Evolutionary conservation across 2,329 filamentous ascomycete genomes (phyloP).

Genomic region (Fusarium sp.): DNA sequence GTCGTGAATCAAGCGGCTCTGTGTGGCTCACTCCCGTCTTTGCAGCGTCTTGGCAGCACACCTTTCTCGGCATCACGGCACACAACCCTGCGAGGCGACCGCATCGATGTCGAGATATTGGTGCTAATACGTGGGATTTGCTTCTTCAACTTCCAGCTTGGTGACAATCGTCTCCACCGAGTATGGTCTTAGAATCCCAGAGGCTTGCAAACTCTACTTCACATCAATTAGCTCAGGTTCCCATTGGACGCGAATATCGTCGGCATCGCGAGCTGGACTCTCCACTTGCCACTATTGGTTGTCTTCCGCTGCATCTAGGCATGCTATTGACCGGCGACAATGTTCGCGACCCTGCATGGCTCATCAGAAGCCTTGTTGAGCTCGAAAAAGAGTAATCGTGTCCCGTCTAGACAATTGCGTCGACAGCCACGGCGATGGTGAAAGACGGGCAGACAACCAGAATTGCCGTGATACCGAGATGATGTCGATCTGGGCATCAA

Average conservation of each 20-base stretch:
- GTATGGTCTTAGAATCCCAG: constrained; percentile 4
- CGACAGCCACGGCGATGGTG: constrained; percentile 39
- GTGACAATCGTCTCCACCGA: constrained; percentile 16
- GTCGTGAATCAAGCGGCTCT: constrained; percentile 18
- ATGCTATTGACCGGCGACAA: neutral
- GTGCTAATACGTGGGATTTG: constrained; percentile 30
- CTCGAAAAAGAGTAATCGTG: neutral
- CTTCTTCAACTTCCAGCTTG: constrained; percentile 10
- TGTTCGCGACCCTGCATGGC: neutral
- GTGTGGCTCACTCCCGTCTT: constrained; percentile 17
- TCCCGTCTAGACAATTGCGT: constrained; percentile 35
- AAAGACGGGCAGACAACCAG: constrained; percentile 12
- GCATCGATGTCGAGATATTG: constrained; percentile 5
- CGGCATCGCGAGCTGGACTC: constrained; percentile 13
- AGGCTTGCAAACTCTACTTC: constrained; percentile 9
- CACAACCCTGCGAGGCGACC: constrained; percentile 9
- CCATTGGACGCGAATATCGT: constrained; percentile 23
- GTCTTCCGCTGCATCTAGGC: constrained; percentile 1
- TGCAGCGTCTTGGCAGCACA: constrained; percentile 37
- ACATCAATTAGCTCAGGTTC: constrained; percentile 13
- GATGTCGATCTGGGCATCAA: constrained; percentile 16
- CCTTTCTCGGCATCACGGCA: constrained; percentile 42
- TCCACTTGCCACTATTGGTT: constrained; percentile 26
- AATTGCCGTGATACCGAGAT: neutral
- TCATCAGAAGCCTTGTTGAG: neutral